phyloP scores from a whole-genome alignment of 1,284 basidiomycete genomes.

The Tremellales sp. region DNA sequence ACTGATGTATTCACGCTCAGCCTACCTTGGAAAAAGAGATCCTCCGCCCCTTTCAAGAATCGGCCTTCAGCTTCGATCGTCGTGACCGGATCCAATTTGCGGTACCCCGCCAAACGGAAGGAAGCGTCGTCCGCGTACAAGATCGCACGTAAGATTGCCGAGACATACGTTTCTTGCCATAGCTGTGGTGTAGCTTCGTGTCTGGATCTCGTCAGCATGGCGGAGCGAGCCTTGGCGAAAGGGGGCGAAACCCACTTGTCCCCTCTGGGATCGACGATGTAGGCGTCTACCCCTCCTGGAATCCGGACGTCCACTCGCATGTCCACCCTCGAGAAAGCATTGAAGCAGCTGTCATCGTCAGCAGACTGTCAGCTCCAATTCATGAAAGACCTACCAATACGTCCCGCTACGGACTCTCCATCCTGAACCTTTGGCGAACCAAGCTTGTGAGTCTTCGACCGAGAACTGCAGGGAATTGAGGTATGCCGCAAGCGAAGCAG shows the following conservation, averaged over 20 bases:
- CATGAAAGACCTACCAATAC: constrained; percentile 67
- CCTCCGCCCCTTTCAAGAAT: constrained; percentile 87
- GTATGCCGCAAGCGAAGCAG: constrained; percentile 94
- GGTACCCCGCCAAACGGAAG: constrained; percentile 86
- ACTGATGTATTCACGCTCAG: too few relatives aligned
- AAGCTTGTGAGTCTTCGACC: constrained; percentile 84
- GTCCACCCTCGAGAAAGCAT: constrained; percentile 96
- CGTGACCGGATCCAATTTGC: constrained; percentile 92
- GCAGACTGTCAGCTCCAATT: not conserved
- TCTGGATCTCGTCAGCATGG: constrained; percentile 58
- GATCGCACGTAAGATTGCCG: constrained; percentile 83
- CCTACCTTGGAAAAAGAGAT: constrained; percentile 81
- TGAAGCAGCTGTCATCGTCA: constrained; percentile 75
- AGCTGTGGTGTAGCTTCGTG: constrained; percentile 88
- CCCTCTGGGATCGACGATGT: constrained; percentile 88
- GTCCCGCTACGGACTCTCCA: constrained; percentile 94
- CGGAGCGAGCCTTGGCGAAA: not conserved
- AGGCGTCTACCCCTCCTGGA: constrained; percentile 92
- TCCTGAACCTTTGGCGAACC: constrained; percentile 81
- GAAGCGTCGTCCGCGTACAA: constrained; percentile 93
- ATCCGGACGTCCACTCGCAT: constrained; percentile 97
- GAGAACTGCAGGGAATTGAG: constrained; percentile 96
- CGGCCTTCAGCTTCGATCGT: constrained; percentile 80
- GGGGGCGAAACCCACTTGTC: constrained; percentile 65
- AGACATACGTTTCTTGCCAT: constrained; percentile 97